phyloP scores from a whole-genome alignment of 73 alveolate genomes.

The Diophrys appendiculata region DNA sequence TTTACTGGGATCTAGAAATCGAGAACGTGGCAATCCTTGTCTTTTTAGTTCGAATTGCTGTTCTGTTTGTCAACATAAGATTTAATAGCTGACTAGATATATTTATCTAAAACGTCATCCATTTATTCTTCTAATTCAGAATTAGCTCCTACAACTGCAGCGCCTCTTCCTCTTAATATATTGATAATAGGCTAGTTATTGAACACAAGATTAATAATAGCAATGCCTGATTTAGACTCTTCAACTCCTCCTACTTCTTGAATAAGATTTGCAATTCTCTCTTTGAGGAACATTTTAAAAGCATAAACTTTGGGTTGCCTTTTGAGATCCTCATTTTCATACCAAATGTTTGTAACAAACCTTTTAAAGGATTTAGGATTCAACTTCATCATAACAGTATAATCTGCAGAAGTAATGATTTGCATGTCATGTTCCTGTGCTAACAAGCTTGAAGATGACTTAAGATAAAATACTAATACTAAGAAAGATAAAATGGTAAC shows the following conservation, averaged over 20 bases:
- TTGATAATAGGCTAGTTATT: slow-evolving; percentile 5
- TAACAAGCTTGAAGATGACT: not conserved
- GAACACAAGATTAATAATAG: slow-evolving; percentile 26
- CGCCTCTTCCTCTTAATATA: slow-evolving; percentile 16
- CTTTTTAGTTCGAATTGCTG: slow-evolving; percentile 1
- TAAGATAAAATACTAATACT: slow-evolving; percentile 12
- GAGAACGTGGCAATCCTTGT: not conserved
- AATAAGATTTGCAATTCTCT: not conserved
- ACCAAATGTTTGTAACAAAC: not conserved
- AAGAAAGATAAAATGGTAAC: slow-evolving; percentile 19
- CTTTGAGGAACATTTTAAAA: slow-evolving; percentile 14
- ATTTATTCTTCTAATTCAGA: slow-evolving; percentile 4
- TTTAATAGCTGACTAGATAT: slow-evolving; percentile 4
- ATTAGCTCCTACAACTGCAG: not conserved
- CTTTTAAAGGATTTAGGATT: not conserved
- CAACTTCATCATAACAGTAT: slow-evolving; percentile 21
- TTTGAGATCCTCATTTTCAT: not conserved
- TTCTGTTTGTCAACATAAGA: slow-evolving; percentile 10
- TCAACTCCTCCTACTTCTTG: slow-evolving; percentile 8
- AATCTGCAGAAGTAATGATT: slow-evolving; percentile 38
- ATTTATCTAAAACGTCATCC: not conserved
- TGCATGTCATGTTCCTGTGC: slow-evolving; percentile 21
- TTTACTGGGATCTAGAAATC: slow-evolving; percentile 33
- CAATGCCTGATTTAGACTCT: slow-evolving; percentile 23
- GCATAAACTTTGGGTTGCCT: slow-evolving; percentile 32